A percentile compares a stretch with the other conserved stretches of the same genome.
Evolutionary conservation across 106 monocot genomes (phyloP).

Genomic region (Dendrobium huoshanense): DNA sequence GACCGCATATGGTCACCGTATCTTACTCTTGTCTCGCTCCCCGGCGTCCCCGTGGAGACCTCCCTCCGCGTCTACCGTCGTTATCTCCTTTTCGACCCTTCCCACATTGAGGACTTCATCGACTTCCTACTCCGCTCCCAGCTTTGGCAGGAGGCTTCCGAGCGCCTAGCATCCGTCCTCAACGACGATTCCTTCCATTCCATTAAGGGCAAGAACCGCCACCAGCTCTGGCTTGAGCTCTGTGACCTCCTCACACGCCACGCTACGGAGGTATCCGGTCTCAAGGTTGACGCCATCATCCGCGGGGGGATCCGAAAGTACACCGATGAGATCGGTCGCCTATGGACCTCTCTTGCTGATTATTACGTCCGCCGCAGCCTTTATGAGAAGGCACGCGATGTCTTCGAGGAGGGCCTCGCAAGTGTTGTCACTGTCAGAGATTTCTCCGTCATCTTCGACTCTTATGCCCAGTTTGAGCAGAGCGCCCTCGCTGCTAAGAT

Average conservation of each 20-base stretch:
- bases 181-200: constrained; percentile 75
- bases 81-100: constrained; percentile 75
- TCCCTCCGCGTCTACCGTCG: constrained; percentile 69
- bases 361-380: constrained; percentile 83
- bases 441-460: constrained; percentile 85
- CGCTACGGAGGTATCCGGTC: constrained; percentile 75
- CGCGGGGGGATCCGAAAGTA: constrained; percentile 83
- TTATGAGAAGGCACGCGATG: constrained; percentile 81
- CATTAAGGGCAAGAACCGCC: constrained; percentile 82
- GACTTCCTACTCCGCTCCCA: constrained; percentile 68
- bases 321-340: constrained; percentile 76
- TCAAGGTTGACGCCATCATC: constrained; percentile 92
- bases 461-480: constrained; percentile 89
- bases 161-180: constrained; percentile 65
- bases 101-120: constrained; percentile 95
- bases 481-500: constrained; percentile 79
- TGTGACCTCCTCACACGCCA: constrained; percentile 82
- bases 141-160: constrained; percentile 91
- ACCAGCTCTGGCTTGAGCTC: constrained; percentile 88
- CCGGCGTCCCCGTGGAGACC: constrained; percentile 77
- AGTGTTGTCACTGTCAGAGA: constrained; percentile 83
- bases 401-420: constrained; percentile 87
- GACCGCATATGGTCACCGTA: constrained; percentile 86
- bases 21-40: constrained; percentile 54
- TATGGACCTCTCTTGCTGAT: constrained; percentile 91